Conservation (phyloP, 345 rosid genomes). For the Cardamine occulta region DNA sequence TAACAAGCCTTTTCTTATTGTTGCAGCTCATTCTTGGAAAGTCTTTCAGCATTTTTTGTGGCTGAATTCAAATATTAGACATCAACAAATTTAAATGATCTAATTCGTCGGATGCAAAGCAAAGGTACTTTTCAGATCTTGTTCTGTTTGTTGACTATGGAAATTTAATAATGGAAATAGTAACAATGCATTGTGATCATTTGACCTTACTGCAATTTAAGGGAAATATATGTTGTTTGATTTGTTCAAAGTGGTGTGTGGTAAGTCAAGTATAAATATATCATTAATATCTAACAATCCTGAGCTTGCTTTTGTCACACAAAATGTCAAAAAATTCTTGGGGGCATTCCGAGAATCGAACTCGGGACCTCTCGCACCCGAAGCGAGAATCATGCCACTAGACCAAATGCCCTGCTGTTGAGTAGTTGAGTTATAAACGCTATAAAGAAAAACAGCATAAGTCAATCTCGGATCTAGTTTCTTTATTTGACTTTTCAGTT, state of each 20-base stretch:
- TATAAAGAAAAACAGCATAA: not conserved
- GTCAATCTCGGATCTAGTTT: constrained; percentile 3
- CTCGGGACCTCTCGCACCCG: constrained; percentile 88
- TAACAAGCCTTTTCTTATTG: not conserved
- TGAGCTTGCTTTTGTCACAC: not conserved
- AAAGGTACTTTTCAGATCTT: constrained; percentile 34
- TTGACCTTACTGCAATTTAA: not conserved
- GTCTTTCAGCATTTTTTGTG: not conserved
- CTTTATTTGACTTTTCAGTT: constrained; percentile 20
- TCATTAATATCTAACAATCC: not conserved
- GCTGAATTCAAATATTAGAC: not conserved
- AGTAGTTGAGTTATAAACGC: not conserved
- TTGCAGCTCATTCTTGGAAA: constrained; percentile 21
- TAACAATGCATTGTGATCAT: constrained; percentile 18
- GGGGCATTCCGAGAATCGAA: constrained; percentile 71
- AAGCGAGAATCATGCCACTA: constrained; percentile 88
- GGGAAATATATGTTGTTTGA: constrained; percentile 9
- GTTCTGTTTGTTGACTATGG: not conserved
- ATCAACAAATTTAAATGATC: constrained; percentile 3
- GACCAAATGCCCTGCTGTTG: constrained; percentile 67
- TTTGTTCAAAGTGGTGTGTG: not conserved
- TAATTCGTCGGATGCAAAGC: not conserved
- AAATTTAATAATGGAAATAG: constrained; percentile 1
- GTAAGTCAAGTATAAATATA: not conserved
- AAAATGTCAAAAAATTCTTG: constrained; percentile 23